A percentile compares a stretch with the other conserved stretches of the same genome.
These are phyloP conservation scores for Trametes pubescens DNA, from an alignment of 1,284 basidiomycete genomes.

Conservation along the genomic window DNA sequence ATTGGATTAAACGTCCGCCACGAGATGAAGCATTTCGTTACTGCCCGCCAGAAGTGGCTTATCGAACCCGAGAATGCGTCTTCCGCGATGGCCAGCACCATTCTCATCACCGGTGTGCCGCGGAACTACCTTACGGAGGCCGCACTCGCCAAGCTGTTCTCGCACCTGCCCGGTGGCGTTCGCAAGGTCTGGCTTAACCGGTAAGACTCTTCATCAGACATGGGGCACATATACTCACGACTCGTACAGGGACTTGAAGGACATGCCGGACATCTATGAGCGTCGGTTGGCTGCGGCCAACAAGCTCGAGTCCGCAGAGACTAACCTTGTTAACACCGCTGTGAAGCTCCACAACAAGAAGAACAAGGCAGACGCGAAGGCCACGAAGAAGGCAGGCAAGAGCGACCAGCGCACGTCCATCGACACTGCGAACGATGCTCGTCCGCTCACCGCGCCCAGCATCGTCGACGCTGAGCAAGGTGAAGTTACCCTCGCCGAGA, in stretches of 20 bases:
- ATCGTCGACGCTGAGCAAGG: constrained; percentile 55
- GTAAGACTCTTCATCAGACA: constrained; percentile 38
- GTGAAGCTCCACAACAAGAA: constrained; percentile 68
- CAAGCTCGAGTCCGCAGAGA: constrained; percentile 90
- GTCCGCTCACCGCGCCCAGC: constrained; percentile 56
- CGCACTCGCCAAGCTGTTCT: constrained; percentile 74
- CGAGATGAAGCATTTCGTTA: constrained; percentile 86
- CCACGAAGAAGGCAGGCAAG: constrained; percentile 41
- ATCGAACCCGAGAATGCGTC: constrained; percentile 76
- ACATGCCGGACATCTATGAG: constrained; percentile 85
- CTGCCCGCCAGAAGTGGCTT: constrained; percentile 86
- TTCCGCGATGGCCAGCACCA: constrained; percentile 85
- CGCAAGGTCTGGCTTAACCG: constrained; percentile 92
- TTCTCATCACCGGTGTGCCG: constrained; percentile 93
- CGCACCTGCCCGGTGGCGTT: constrained; percentile 84
- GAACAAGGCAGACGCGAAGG: constrained; percentile 48
- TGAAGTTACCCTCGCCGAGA: constrained; percentile 54
- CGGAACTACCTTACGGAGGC: constrained; percentile 72
- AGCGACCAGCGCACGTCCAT: constrained; percentile 41
- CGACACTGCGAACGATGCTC: constrained; percentile 37
- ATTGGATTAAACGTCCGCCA: constrained; percentile 82
- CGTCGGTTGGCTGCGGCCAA: constrained; percentile 77
- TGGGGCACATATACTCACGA: not conserved
- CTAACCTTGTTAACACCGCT: constrained; percentile 76
- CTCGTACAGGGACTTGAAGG: constrained; percentile 67